These are phyloP conservation scores for Beverwykella pulmonaria DNA, from an alignment of 495 filamentous ascomycete genomes.

Conservation along the genomic window DNA sequence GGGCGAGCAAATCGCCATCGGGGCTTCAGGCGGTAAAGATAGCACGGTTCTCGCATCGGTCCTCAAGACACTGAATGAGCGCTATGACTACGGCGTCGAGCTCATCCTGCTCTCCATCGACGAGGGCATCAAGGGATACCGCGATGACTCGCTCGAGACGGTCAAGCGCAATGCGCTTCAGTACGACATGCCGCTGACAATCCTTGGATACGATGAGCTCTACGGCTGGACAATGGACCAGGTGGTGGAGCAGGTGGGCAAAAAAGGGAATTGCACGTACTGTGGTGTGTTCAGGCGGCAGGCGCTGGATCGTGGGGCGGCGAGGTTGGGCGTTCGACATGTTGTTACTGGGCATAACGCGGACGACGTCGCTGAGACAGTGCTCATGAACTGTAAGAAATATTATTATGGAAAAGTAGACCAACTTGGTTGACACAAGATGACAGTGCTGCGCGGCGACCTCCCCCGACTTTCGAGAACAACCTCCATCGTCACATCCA, in stretches of 20 bases:
- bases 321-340: constrained; percentile 83
- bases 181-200: constrained; percentile 86
- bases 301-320: constrained; percentile 89
- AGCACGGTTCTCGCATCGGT: constrained; percentile 95
- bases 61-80: constrained; percentile 89
- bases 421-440: not conserved
- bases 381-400: constrained; percentile 77
- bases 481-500: constrained; percentile 84
- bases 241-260: constrained; percentile 91
- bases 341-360: constrained; percentile 98
- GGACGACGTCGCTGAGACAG: constrained; percentile 97
- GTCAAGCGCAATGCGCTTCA: constrained; percentile 91
- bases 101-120: constrained; percentile 89
- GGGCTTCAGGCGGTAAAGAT: constrained; percentile 96
- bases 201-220: constrained; percentile 89
- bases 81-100: constrained; percentile 82
- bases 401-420: not conserved
- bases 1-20: constrained; percentile 90
- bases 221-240: constrained; percentile 99
- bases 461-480: constrained; percentile 81
- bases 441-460: constrained; percentile 75
- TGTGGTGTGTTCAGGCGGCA: constrained; percentile 96
- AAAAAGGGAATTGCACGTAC: constrained; percentile 99
- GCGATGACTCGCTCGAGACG: constrained; percentile 92
- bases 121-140: constrained; percentile 94